Base-by-base conservation (phyloP, 176 grass and related monocot genomes). In the Ampelocalamus luodianensis region DNA sequence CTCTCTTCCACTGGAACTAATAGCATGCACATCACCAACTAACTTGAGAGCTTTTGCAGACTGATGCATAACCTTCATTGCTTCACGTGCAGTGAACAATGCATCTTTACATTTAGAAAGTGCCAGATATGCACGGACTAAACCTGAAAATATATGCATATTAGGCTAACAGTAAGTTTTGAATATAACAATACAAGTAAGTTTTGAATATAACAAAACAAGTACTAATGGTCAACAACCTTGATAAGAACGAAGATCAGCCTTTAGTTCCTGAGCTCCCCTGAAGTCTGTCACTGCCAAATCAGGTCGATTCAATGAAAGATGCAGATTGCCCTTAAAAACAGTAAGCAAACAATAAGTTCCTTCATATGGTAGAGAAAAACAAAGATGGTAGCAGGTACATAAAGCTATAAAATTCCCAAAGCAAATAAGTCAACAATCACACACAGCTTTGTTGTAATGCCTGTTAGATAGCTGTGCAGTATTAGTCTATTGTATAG, bases 31-130 rank as follows among this genome's bases (percentile, higher is more conserved):
- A 87, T 98, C 96, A 60, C 96, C 96, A 87, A 98, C 96, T 85
- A 98, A 85, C 87, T 98, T 98, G 4, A 98, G 91, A 84, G 96
- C 93, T 92, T 95, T 98, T 62, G 93, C 96, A 64, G 96, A 98
- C 91, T 98, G 96, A 79, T 95, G 91, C 93, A 95, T 95, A 80
- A 93, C 87, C 78, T 94, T 98, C 96, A 98, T 98, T 81, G 96
- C 96, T 83, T 98, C 93, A 0, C 93, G 89, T 65, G 96, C 96
- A 79, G 87, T 98, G 83, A 94, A 98, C 71, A 98, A 76, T 81
- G 96, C 96, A 54, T 98, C 96, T 76, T 98, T 98, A 43, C 85
- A 93, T 90, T 98, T 98, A 27, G 93, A 88, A 83, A 98, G 93
- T 85, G 89, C 91, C 69, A 98, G 89, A 80, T 98, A 98, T 80